A percentile compares a stretch with the other conserved stretches of the same genome.
Conservation (phyloP, 257 asterid genomes). For the Solanum etuberosum region DNA sequence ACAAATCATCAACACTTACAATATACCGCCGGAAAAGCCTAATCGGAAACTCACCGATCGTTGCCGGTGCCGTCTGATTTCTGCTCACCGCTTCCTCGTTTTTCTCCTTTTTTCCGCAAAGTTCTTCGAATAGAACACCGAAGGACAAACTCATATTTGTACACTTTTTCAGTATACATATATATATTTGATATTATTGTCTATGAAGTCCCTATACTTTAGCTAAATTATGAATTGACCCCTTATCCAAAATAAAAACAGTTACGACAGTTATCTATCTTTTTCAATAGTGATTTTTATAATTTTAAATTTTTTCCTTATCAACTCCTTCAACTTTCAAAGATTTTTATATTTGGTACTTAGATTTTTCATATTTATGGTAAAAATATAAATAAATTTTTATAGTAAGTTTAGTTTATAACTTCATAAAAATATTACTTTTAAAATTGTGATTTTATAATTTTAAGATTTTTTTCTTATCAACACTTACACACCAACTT, state of each 20-base stretch:
- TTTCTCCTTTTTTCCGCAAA: not conserved
- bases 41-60: not conserved
- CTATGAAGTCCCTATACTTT: not conserved
- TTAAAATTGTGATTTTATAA: not conserved
- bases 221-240: not conserved
- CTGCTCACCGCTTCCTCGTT: not conserved
- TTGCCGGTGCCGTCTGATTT: not conserved
- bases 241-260: not conserved
- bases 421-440: not conserved
- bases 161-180: not conserved
- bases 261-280: slow-evolving; percentile 1
- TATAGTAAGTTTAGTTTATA: not conserved
- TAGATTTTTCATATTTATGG: not conserved
- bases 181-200: not conserved
- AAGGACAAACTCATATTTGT: not conserved
- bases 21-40: not conserved
- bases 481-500: not conserved
- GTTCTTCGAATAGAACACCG: not conserved
- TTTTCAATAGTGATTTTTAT: not conserved
- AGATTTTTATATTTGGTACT: not conserved
- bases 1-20: not conserved
- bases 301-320: not conserved
- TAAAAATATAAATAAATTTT: not conserved
- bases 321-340: not conserved
- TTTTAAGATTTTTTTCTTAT: not conserved